These are phyloP conservation scores for Pharnaceum exiguum DNA, from an alignment of 148 eudicot genomes.

Conservation along the genomic window DNA sequence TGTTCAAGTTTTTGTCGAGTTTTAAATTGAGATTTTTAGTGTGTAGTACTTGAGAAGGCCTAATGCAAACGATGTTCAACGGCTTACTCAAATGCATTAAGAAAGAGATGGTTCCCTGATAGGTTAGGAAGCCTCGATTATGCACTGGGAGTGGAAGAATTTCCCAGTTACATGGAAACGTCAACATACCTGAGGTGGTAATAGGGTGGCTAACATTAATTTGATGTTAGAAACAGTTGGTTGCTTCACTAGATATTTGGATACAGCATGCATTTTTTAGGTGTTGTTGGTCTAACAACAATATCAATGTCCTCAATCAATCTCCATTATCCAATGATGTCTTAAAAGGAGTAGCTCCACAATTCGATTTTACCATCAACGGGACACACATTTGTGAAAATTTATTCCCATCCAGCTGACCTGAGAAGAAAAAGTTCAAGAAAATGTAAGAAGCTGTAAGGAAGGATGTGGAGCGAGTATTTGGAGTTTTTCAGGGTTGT, in stretches of 20 bases:
- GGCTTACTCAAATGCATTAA: not conserved
- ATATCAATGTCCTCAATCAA: not conserved
- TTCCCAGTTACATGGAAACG: not conserved
- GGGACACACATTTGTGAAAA: too few relatives aligned
- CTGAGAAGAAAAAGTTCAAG: too few relatives aligned
- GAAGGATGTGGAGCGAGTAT: slow-evolving; percentile 19
- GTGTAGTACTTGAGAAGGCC: slow-evolving; percentile 2
- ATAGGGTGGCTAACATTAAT: not conserved
- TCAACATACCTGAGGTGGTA: not conserved
- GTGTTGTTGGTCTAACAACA: not conserved
- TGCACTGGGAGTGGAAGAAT: slow-evolving; percentile 12
- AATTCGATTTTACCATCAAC: slow-evolving; percentile 1
- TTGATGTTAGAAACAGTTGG: slow-evolving; percentile 2
- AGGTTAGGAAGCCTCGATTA: slow-evolving; percentile 9
- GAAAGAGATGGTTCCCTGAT: not conserved
- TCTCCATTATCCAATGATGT: slow-evolving; percentile 5
- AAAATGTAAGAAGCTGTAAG: too few relatives aligned
- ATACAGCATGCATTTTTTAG: slow-evolving; percentile 12
- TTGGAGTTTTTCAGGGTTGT: slow-evolving; percentile 2
- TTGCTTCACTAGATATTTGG: slow-evolving; percentile 10
- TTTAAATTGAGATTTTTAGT: not conserved
- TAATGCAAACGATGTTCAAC: not conserved
- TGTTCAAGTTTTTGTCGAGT: not conserved
- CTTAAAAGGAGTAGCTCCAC: not conserved
- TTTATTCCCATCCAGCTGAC: too few relatives aligned